A percentile compares a stretch with the other conserved stretches of the same genome.
Evolutionary conservation across 805 yeast species (phyloP).

Genomic region (Wickerhamiella cacticola): DNA sequence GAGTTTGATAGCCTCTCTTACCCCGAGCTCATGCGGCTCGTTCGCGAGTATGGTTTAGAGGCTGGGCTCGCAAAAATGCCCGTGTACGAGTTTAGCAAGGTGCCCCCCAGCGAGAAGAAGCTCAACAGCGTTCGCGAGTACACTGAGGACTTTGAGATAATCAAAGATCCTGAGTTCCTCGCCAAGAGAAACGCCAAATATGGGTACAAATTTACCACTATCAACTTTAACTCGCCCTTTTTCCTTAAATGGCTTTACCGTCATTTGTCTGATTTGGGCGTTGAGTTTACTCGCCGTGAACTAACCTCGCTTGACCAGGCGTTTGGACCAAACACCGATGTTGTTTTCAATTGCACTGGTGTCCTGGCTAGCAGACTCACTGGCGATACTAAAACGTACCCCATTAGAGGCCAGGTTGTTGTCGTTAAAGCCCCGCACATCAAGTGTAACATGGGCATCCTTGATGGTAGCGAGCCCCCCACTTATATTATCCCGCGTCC

Average conservation of each 20-base stretch:
- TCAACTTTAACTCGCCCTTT: constrained; percentile 63
- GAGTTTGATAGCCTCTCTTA: constrained; percentile 48
- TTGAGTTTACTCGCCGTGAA: constrained; percentile 37
- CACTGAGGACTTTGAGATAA: constrained; percentile 35
- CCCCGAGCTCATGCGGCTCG: constrained; percentile 35
- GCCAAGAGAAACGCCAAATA: constrained; percentile 39
- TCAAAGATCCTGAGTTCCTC: constrained; percentile 31
- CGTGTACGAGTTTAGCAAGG: constrained; percentile 52
- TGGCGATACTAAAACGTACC: constrained; percentile 55
- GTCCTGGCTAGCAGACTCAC: constrained; percentile 51
- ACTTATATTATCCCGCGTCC: constrained; percentile 69
- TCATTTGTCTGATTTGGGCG: constrained; percentile 39
- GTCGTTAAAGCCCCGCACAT: constrained; percentile 61
- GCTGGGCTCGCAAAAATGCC: constrained; percentile 45
- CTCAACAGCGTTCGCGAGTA: constrained; percentile 39
- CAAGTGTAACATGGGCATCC: constrained; percentile 36
- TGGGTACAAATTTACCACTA: constrained; percentile 47
- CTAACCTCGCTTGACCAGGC: constrained; percentile 50
- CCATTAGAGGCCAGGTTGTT: constrained; percentile 72
- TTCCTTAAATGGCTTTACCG: constrained; percentile 39
- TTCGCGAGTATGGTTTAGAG: constrained; percentile 38
- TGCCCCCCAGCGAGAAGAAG: constrained; percentile 36
- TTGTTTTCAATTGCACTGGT: constrained; percentile 68
- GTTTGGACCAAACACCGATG: constrained; percentile 27
- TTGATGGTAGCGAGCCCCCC: constrained; percentile 27